Evolutionary conservation across 2,329 filamentous ascomycete species (phyloP).

Genomic region (Cordyceps tenuipes): DNA sequence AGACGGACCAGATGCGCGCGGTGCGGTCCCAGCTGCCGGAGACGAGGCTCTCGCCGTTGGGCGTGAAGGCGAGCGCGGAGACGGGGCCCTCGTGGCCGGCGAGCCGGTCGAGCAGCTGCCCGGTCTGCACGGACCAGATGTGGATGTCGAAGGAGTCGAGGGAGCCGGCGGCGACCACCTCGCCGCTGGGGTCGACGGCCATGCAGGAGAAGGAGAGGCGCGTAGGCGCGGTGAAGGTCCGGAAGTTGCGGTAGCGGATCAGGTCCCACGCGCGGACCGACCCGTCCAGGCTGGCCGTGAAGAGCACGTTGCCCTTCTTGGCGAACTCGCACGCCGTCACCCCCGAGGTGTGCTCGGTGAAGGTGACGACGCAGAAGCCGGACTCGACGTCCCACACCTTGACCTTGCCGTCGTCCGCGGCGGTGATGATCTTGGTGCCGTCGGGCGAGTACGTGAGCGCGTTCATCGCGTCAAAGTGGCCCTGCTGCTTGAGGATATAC

Average conservation of each 20-base stretch:
- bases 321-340: conserved; percentile 94
- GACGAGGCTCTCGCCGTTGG: conserved; percentile 73
- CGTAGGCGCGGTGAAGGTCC: conserved; percentile 91
- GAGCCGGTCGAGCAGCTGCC: conserved; percentile 83
- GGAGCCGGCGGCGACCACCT: conserved; percentile 91
- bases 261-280: conserved; percentile 95
- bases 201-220: conserved; percentile 87
- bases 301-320: conserved; percentile 89
- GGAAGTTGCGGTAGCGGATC: conserved; percentile 91
- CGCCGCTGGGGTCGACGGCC: conserved; percentile 93
- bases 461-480: conserved; percentile 95
- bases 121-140: conserved; percentile 97
- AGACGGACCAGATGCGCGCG: conserved; percentile 92
- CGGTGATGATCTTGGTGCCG: conserved; percentile 85
- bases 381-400: conserved; percentile 98
- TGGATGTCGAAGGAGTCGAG: conserved; percentile 96
- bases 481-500: conserved; percentile 96
- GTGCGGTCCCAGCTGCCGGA: conserved; percentile 97
- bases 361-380: conserved; percentile 96
- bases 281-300: conserved; percentile 89
- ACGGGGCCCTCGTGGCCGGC: conserved; percentile 92
- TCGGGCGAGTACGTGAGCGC: conserved; percentile 87
- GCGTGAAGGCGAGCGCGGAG: conserved; percentile 78
- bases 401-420: conserved; percentile 93
- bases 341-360: conserved; percentile 91